These are phyloP conservation scores for Tricharina praecox DNA, from an alignment of 495 filamentous ascomycete genomes.

Conservation along the genomic window DNA sequence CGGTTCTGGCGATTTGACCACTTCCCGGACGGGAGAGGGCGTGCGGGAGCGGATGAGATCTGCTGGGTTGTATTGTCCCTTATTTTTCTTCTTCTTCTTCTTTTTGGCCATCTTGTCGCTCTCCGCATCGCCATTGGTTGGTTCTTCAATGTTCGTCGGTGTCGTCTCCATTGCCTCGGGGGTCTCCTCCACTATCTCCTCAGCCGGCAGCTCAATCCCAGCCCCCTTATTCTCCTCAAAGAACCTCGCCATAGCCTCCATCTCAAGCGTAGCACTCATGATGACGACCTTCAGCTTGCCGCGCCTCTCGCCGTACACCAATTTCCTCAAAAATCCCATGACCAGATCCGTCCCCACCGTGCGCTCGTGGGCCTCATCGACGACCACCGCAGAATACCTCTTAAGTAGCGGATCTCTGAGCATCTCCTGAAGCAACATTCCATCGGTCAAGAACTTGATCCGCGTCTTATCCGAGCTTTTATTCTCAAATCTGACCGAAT, in stretches of 20 bases:
- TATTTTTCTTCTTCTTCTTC: conserved; percentile 9
- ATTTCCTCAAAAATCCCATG: conserved; percentile 59
- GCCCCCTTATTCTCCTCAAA: conserved; percentile 34
- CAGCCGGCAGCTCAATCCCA: neutral
- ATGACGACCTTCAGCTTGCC: conserved; percentile 59
- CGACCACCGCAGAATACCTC: conserved; percentile 74
- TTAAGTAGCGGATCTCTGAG: conserved; percentile 65
- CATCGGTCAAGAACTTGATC: conserved; percentile 92
- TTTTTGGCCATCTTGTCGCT: neutral
- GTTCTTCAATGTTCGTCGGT: neutral
- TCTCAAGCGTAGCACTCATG: conserved; percentile 93
- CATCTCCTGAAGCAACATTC: conserved; percentile 92
- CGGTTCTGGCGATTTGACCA: neutral
- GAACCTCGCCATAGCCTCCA: conserved; percentile 57
- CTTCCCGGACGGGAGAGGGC: neutral
- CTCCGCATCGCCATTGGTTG: neutral
- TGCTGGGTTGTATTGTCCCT: neutral
- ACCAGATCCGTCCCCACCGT: conserved; percentile 91
- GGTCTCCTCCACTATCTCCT: conserved; percentile 1
- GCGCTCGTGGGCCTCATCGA: conserved; percentile 95
- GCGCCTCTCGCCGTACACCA: conserved; percentile 19
- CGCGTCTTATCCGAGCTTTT: conserved; percentile 48
- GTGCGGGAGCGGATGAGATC: neutral
- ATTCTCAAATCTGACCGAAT: conserved; percentile 86
- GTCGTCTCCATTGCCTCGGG: neutral